Evolutionary conservation across 352 stramenopile species (phyloP), one percentile per base, ranked within the genome.

Genomic region (Peronospora farinosa): DNA sequence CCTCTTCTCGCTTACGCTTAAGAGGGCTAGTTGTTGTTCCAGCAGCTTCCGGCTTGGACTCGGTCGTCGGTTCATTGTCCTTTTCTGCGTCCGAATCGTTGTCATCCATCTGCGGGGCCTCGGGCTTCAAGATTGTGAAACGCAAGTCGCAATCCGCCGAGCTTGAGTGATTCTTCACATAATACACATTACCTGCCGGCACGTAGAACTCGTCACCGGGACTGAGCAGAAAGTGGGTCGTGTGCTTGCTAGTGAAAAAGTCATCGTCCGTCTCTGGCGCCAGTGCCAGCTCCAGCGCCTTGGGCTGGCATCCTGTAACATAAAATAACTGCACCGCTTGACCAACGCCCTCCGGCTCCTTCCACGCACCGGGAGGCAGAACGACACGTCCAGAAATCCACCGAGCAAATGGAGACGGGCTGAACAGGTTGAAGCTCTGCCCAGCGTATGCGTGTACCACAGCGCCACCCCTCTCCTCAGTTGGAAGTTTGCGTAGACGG

Each of bases 171-270:
- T 98, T 98, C 63, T 97, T 90, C 49, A 98, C 81, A 60, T 91
- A 86, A 64, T 98, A 99, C 16, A 92, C 86, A 60, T 98, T 99
- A 47, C 94, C 87, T 15, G 95, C 73, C 11, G 96, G 96, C 38
- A 99, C 86, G 60, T 97, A 96, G 63, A 98, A 99, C 65, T 98
- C 90, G 65, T 99, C 96, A 6, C 94, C 93, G 3, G 86, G 80
- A 23, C 75, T 89, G 3, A 99, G 67, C 31, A 98, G 58, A 71
- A 96, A 98, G 38, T 94, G 78, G 47, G 95, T 90, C 13, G 95
- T 95, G n/a, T 76, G 95, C 11, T 87, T 74, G 16, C 78, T 74
- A 54, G 97, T 75, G 60, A 97, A 97, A 40, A 69, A 88, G 12
- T 91, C 78, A 17, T 90, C 78, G 48, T 85, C 80, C 11, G 72